Evolutionary conservation across 129 eudicot genomes (phyloP).

Genomic region (Cynara cardunculus): DNA sequence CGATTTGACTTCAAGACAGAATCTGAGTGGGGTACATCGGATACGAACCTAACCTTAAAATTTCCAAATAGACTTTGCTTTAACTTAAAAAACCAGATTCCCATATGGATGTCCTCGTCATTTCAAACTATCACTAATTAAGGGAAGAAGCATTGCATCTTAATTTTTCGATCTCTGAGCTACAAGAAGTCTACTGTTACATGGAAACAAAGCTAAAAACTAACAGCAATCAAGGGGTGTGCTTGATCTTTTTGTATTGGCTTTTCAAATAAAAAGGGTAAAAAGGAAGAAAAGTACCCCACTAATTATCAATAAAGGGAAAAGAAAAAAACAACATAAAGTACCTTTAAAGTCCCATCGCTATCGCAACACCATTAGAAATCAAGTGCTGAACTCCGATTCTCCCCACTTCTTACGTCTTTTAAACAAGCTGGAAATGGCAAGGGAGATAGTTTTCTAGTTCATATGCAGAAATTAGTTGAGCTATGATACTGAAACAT

Average conservation of each 20-base stretch:
- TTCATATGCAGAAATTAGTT: slow-evolving; percentile 1
- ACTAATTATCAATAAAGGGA: slow-evolving; percentile 18
- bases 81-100: background rate
- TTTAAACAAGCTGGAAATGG: background rate
- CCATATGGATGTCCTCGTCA: background rate
- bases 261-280: background rate
- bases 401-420: background rate
- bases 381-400: slow-evolving; percentile 16
- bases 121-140: background rate
- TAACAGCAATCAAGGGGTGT: slow-evolving; percentile 4
- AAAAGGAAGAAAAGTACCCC: slow-evolving; percentile 23
- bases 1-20: slow-evolving; percentile 12
- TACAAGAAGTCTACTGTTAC: slow-evolving; percentile 4
- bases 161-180: background rate
- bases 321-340: slow-evolving; percentile 30
- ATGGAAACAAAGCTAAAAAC: slow-evolving; percentile 4
- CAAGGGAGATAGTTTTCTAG: background rate
- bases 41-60: slow-evolving; percentile 14
- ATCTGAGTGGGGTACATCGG: slow-evolving; percentile 15
- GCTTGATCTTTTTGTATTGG: slow-evolving; percentile 20
- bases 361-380: slow-evolving; percentile 21
- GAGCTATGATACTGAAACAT: slow-evolving; percentile 9
- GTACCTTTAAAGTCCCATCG: slow-evolving; percentile 27
- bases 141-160: background rate
- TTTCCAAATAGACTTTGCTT: slow-evolving; percentile 12